Evolutionary conservation across 345 rosid species (phyloP).

Genomic region (Syzygium jambos): DNA sequence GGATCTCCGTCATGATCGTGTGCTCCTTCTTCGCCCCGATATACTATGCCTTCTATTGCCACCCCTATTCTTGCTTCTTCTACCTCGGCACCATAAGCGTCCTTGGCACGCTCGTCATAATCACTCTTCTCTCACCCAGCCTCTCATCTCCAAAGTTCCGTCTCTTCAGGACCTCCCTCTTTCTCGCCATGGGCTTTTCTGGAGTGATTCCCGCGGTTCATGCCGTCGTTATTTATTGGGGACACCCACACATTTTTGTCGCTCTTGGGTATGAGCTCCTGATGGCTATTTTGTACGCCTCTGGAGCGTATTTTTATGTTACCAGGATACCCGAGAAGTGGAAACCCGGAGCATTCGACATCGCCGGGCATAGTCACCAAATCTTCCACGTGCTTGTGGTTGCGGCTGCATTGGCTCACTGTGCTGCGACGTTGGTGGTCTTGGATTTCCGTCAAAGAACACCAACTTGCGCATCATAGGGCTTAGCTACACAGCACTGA

Average conservation of each 20-base stretch:
- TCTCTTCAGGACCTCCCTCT: constrained; percentile 61
- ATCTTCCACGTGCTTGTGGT: constrained; percentile 92
- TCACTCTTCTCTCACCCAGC: constrained; percentile 69
- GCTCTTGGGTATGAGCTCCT: constrained; percentile 63
- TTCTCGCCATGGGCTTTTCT: constrained; percentile 82
- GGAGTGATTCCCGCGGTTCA: constrained; percentile 79
- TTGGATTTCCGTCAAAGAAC: constrained; percentile 67
- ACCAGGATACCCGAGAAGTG: constrained; percentile 77
- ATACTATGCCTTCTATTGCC: constrained; percentile 77
- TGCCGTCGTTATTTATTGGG: constrained; percentile 60
- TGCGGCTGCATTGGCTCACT: constrained; percentile 75
- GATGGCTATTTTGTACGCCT: constrained; percentile 64
- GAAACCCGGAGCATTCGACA: constrained; percentile 93
- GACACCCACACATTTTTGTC: constrained; percentile 45
- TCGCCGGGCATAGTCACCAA: constrained; percentile 95
- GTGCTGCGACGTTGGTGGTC: constrained; percentile 62
- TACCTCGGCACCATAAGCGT: constrained; percentile 62
- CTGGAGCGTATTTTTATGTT: constrained; percentile 64
- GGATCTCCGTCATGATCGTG: constrained; percentile 88
- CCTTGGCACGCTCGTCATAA: constrained; percentile 57
- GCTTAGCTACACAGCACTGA: background rate
- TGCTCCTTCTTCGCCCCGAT: constrained; percentile 85
- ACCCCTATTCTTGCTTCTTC: constrained; percentile 45
- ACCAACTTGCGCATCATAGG: constrained; percentile 33
- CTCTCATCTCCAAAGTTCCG: constrained; percentile 58